Base-by-base conservation (phyloP, 495 filamentous ascomycete genomes). In the Podospora comata region DNA sequence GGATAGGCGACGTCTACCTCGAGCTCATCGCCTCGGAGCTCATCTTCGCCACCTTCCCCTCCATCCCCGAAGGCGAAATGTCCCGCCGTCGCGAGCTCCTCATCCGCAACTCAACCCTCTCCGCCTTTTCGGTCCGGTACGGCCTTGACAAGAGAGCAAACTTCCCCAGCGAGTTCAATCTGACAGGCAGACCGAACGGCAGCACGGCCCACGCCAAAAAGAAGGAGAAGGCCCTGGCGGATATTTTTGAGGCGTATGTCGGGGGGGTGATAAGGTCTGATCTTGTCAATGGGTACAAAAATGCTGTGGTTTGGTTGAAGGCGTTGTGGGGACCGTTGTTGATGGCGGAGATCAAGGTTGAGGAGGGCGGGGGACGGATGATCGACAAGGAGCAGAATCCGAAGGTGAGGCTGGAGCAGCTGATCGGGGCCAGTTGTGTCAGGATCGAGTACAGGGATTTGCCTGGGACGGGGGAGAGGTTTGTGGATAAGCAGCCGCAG, bases 191-290 rank as follows among this genome's bases (percentile, higher is more conserved):
- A 32, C 57, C 66, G 6, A 77, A 74, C 15, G 78, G 77, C 6
- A 75, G 72, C 1, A 70, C 70, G 20, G 79, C 75, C 11, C 77
- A 73, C 34, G 83, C 87, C 60, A 84, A 84, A 68, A 82, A 84
- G 69, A 84, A 80, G 32, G 79, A 71, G 28, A 97, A 97, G 75
- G 86, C 89, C 19, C 79, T 88, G 60, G 93, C 88, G 9, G 93
- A 97, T 76, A 84, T 97, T 9, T 94, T 97, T 73, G 93, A 97
- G 77, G 89, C 93, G 2, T 96, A 94, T 75, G 85, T 93, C 11
- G 93, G 91, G 20, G 93, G 91, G 15, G 75, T 92, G 27, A 84
- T 96, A 58, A 77, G 92, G 9, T 88, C 87, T 15, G 83, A 91
- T 72, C 79, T 86, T 0, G 76, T 73, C 13, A 72, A 85, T 56